These are phyloP conservation scores for Hymenoscyphus fraxineus DNA, from an alignment of 2,329 filamentous ascomycete species.

Conservation along the genomic window DNA sequence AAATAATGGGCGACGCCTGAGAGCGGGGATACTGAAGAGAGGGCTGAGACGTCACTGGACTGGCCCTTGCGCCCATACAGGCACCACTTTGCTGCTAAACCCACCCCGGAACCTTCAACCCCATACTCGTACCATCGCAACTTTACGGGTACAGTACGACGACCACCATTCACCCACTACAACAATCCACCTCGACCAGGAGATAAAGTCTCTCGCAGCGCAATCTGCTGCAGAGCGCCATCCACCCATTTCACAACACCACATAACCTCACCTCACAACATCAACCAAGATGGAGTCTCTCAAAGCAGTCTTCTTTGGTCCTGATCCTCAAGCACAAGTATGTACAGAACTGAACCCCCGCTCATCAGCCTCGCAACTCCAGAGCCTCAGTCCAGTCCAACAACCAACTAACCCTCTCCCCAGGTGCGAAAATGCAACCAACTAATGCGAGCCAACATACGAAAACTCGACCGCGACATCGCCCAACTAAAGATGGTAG, in stretches of 20 bases:
- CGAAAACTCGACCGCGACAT: conserved; percentile 96
- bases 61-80: background rate
- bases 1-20: background rate
- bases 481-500: conserved; percentile 68
- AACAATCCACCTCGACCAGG: background rate
- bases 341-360: conserved; percentile 32
- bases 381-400: background rate
- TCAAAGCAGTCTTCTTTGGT: conserved; percentile 83
- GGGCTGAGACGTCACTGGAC: conserved; percentile 6
- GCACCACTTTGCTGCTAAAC: background rate
- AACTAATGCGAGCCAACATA: conserved; percentile 81
- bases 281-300: conserved; percentile 67
- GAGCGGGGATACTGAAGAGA: background rate
- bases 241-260: conserved; percentile 12
- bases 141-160: background rate
- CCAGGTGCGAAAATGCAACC: conserved; percentile 93
- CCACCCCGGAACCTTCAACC: background rate
- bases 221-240: conserved; percentile 11
- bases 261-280: background rate
- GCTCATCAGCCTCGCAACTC: conserved; percentile 10
- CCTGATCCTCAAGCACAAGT: conserved; percentile 94
- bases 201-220: conserved; percentile 2
- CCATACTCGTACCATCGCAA: background rate
- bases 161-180: background rate
- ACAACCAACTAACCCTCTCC: conserved; percentile 7